Percentiles rank a stretch among this genome's conserved stretches.
Conservation (phyloP, 2,329 filamentous ascomycete genomes). For the Aspergillus latus region DNA sequence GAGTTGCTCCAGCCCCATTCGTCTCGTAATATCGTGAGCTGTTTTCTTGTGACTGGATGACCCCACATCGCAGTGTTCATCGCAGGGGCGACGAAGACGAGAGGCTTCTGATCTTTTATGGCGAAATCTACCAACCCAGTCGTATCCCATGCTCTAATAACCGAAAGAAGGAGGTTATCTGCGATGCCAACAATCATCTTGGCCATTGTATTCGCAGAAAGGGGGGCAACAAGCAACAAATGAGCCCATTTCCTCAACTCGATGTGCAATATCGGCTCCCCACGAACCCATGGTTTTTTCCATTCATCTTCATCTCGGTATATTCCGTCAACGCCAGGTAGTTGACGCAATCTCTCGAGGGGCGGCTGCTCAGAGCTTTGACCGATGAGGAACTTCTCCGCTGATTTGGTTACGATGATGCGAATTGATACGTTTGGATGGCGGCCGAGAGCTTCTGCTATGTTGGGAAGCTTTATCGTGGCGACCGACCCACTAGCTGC, state of each 20-base stretch:
- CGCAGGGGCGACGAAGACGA: constrained; percentile 72
- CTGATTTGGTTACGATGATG: constrained; percentile 74
- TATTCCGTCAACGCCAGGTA: constrained; percentile 75
- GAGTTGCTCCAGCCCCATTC: constrained; percentile 65
- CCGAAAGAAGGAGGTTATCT: constrained; percentile 71
- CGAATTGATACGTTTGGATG: constrained; percentile 68
- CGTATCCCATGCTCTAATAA: constrained; percentile 86
- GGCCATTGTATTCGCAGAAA: constrained; percentile 82
- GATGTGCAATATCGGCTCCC: constrained; percentile 83
- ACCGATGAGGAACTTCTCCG: constrained; percentile 71
- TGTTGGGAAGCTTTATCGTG: constrained; percentile 76
- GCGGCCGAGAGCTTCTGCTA: constrained; percentile 53
- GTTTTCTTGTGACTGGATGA: constrained; percentile 75
- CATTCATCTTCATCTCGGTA: constrained; percentile 88
- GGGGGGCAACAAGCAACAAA: constrained; percentile 73
- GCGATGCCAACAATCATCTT: constrained; percentile 77
- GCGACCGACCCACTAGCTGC: constrained; percentile 75
- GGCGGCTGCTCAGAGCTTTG: constrained; percentile 76
- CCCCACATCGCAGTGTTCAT: constrained; percentile 94
- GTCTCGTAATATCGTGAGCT: constrained; percentile 67
- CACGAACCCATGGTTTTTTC: constrained; percentile 72
- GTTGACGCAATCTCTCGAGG: constrained; percentile 56
- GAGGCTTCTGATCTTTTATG: constrained; percentile 50
- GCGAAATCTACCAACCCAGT: constrained; percentile 57
- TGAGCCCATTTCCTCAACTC: constrained; percentile 82